These are phyloP conservation scores for Avena atlantica DNA, from an alignment of 176 grass and related monocot species.

Conservation along the genomic window DNA sequence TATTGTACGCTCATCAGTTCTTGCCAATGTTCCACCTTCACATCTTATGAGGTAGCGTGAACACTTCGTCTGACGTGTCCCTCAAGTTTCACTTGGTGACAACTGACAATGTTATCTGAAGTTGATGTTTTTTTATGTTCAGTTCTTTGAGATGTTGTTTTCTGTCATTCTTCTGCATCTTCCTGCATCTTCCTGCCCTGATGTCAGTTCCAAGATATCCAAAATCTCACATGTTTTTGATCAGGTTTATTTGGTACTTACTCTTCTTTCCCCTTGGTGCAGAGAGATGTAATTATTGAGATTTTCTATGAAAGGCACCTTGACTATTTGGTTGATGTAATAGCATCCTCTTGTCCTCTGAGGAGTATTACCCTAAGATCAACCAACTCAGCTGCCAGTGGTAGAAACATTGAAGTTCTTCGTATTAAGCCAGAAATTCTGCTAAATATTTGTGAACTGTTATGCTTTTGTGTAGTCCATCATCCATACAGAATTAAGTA, in stretches of 20 bases:
- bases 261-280: constrained; percentile 47
- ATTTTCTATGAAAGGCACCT: constrained; percentile 99
- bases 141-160: constrained; percentile 14
- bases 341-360: constrained; percentile 79
- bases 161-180: constrained; percentile 21
- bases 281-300: constrained; percentile 93
- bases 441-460: constrained; percentile 89
- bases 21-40: neutral
- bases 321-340: constrained; percentile 90
- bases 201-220: constrained; percentile 26
- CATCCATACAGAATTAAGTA: constrained; percentile 98
- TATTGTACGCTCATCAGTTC: constrained; percentile 16
- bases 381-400: constrained; percentile 44
- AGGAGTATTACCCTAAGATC: constrained; percentile 45
- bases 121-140: constrained; percentile 24
- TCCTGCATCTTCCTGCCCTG: neutral
- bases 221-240: constrained; percentile 20
- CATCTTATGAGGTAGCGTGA: neutral
- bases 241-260: constrained; percentile 44
- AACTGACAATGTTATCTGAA: neutral
- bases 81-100: neutral
- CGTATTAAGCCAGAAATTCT: constrained; percentile 85
- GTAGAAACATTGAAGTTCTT: constrained; percentile 56
- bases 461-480: constrained; percentile 97
- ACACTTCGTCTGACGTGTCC: neutral